phyloP scores from a whole-genome alignment of 495 filamentous ascomycete genomes.

The Talaromyces borbonicus region DNA sequence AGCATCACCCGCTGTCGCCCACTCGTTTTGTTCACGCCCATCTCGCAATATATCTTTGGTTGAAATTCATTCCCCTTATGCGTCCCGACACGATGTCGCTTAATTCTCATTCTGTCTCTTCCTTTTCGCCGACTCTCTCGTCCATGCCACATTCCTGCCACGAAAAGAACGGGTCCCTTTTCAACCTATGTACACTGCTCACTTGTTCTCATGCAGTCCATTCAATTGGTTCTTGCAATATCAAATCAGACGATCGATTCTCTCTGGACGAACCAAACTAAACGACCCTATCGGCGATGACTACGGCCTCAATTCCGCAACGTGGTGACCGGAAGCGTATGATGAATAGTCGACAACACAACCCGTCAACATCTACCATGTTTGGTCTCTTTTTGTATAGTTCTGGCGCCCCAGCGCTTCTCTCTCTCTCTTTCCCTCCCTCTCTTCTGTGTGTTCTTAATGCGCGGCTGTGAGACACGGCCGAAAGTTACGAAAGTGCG shows the following conservation, averaged over 20 bases:
- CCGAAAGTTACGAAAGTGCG: background rate
- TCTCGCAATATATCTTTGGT: too few species aligned
- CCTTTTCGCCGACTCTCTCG: background rate
- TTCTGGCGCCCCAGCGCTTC: background rate
- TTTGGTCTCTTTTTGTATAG: slow-evolving; percentile 1
- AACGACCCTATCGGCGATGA: slow-evolving; percentile 3
- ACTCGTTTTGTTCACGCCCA: too few species aligned
- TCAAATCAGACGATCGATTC: slow-evolving; percentile 14
- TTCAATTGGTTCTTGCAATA: slow-evolving; percentile 18
- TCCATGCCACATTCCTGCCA: slow-evolving; percentile 6
- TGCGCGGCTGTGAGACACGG: too few species aligned
- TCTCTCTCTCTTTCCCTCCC: background rate
- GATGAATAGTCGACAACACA: too few species aligned
- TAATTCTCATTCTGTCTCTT: background rate
- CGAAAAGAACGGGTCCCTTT: background rate
- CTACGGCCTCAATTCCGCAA: too few species aligned
- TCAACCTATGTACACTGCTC: background rate
- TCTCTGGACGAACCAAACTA: slow-evolving; percentile 6
- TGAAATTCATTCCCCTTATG: too few species aligned
- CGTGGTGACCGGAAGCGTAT: too few species aligned
- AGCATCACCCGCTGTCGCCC: too few species aligned
- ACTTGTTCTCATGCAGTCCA: slow-evolving; percentile 6
- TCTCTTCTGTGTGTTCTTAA: too few species aligned
- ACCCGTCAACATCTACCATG: background rate
- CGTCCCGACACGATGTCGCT: background rate